Evolutionary conservation across 2,329 filamentous ascomycete species (phyloP).

Genomic region (Colletotrichum sp.): DNA sequence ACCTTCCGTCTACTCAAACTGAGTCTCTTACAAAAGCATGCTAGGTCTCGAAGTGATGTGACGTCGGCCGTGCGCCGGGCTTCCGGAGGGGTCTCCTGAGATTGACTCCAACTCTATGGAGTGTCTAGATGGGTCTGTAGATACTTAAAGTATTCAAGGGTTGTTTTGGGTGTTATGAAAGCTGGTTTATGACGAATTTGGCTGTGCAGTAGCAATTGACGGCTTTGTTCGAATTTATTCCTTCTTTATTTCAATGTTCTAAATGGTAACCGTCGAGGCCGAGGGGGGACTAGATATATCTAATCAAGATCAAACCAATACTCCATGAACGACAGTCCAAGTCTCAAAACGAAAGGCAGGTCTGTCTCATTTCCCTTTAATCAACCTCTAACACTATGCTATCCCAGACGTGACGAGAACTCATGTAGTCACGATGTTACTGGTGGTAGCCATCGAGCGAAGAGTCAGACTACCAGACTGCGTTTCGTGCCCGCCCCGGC

Average conservation of each 20-base stretch:
- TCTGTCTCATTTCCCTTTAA: background rate
- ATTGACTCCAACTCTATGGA: background rate
- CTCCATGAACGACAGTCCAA: too few species aligned
- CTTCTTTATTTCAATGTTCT: too few species aligned
- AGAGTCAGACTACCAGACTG: background rate
- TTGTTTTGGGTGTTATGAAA: background rate
- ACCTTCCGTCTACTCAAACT: background rate
- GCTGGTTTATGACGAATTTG: background rate
- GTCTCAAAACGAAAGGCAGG: background rate
- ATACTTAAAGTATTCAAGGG: background rate
- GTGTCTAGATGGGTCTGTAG: background rate
- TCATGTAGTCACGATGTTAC: background rate
- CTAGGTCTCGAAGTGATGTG: background rate
- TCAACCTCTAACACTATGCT: background rate
- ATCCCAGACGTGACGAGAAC: background rate
- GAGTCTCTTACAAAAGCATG: rapidly evolving
- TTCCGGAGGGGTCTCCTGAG: background rate
- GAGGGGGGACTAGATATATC: too few species aligned
- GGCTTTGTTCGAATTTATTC: too few species aligned
- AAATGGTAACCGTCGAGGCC: too few species aligned
- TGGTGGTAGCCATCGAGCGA: background rate
- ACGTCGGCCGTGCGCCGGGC: background rate
- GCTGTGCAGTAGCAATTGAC: too few species aligned
- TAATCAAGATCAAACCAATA: too few species aligned
- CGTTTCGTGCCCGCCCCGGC: background rate